Base-by-base conservation (phyloP, 768 basidiomycete species). In the Mrakia hoshinonis region DNA sequence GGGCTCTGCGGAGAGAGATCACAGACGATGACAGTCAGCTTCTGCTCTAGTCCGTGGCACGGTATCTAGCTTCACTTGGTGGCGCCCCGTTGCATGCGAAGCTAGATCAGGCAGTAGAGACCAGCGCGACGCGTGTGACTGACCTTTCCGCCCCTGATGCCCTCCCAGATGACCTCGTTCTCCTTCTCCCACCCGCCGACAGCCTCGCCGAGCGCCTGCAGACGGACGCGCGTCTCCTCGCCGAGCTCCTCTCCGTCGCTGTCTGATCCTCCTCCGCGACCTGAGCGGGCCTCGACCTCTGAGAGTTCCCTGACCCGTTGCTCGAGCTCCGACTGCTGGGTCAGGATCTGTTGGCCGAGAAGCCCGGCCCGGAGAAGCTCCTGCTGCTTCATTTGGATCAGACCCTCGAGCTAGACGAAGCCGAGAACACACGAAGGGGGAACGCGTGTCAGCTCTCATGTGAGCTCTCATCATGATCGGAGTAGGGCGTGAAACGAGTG, bases 271-370 rank as follows among this genome's bases (percentile, higher is more conserved):
- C 43, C 48, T 38, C 66, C 66, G 34, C 66, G 34, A 3, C 29
- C 46, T 2, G 67, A 68, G 24, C 71, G 43, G 51, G 65, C 88
- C 75, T 91, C 88, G 26, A 80, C 78, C 38, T 80, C 80, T 46
- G 77, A 77, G 66, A 95, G 83, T 77, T 89, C 88, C 54, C 85
- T 83, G 72, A 97, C 91, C 65, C 91, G 85, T 77, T 89, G 87
- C 80, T 96, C 91, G 73, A 97, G 85, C 78, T 95, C 91, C 81
- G 91, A 88, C 81, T 92, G 92, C 82, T 98, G 95, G 24, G 87
- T 85, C 73, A 97, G 87, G 76, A 98, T 87, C 79, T 91, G 89
- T 81, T 96, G 92, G 65, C 95, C 94, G 78, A 98, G 87, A 68
- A 87, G 89, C 47, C 91, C 93, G 5, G 92, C 91, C 74, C 91